phyloP scores from a whole-genome alignment of 2,329 filamentous ascomycete species.

The Thelonectria olida region DNA sequence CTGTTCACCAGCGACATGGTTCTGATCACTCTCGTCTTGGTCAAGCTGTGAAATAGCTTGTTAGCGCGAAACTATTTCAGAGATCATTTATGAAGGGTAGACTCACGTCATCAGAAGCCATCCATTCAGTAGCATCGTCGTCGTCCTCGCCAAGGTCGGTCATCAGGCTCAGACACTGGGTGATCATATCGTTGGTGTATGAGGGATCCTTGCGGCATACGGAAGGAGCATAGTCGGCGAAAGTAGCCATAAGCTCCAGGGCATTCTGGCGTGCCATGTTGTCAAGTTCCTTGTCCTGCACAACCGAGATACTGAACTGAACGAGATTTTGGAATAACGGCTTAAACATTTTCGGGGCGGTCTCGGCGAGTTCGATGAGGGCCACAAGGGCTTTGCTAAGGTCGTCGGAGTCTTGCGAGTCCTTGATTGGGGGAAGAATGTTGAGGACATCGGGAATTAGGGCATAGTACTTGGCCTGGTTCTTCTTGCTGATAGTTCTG shows the following conservation, averaged over 20 bases:
- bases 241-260: conserved; percentile 96
- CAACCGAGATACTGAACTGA: conserved; percentile 90
- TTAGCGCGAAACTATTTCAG: neutral
- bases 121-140: conserved; percentile 94
- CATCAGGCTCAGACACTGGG: conserved; percentile 97
- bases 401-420: conserved; percentile 88
- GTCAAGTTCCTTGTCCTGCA: conserved; percentile 93
- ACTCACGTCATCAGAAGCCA: conserved; percentile 86
- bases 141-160: conserved; percentile 95
- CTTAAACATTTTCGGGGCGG: conserved; percentile 98
- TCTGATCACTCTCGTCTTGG: conserved; percentile 93
- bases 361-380: conserved; percentile 92
- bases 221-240: conserved; percentile 91
- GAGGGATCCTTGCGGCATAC: conserved; percentile 96
- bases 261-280: conserved; percentile 94
- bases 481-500: conserved; percentile 87
- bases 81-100: neutral
- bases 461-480: conserved; percentile 85
- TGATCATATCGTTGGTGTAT: conserved; percentile 97
- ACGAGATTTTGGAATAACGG: conserved; percentile 91
- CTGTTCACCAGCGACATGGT: conserved; percentile 97
- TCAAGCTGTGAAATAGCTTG: conserved; percentile 69
- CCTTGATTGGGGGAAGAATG: conserved; percentile 92
- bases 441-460: conserved; percentile 93
- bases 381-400: conserved; percentile 89